Base-by-base conservation (phyloP, 495 filamentous ascomycete genomes). In the Amorphotheca resinae region DNA sequence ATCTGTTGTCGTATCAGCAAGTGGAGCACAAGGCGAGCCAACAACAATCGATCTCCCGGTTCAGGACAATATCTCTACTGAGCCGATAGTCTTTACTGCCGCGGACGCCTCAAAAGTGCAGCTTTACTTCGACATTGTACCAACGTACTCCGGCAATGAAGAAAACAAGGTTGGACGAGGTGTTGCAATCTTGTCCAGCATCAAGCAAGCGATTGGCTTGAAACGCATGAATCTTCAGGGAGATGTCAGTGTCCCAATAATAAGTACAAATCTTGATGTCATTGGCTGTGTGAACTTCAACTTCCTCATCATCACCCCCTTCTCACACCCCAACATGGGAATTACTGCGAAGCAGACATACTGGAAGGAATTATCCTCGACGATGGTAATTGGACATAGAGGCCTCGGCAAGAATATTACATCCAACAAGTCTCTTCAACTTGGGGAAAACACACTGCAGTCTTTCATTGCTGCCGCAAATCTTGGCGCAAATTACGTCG, bases 381-480 rank as follows among this genome's bases (percentile, higher is more conserved):
- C 84, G 0, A 94, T 87, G 82, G 74, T 98, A 20, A 95, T 96
- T 50, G 91, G 91, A 20, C 91, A 98, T 61, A 77, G 91, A 56
- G 84, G 91, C 37, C 62, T 95, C 21, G 93, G 93, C 41, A 95
- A 96, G 68, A 99, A 99, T 57, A 70, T 82, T 39, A 68, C 75
- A 12, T 75, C 80, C 20, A 79, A 81, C 56, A 82, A 78, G 33
- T 95, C 87, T 0, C 64, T 96, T 9, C 93, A 99, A 58, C 66
- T 99, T 1, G 93, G 93, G 37, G 93, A 98, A 62, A 98, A 98
- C 60, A 96, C 91, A 0, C 63, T 94, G 7, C 78, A 84, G 58
- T 96, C 93, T 0, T 95, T 99, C 63, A 93, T 96, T 54, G 82
- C 89, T 3, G 93, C 93, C 0, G 87, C 89, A 1, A 95, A 94